These are phyloP conservation scores for Solanum hybrid DNA, from an alignment of 305 asterid species.

Conservation along the genomic window DNA sequence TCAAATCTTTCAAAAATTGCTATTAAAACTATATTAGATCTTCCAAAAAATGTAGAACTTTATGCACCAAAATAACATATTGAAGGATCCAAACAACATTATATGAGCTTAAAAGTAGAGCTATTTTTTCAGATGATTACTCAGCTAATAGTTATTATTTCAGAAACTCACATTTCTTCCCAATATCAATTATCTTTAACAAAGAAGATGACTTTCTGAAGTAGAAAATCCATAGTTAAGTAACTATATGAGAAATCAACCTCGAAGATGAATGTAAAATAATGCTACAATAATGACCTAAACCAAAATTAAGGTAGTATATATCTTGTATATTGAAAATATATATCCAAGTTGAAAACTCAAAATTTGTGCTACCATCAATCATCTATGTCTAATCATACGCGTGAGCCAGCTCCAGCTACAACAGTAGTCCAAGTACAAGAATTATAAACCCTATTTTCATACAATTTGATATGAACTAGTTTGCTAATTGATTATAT, in stretches of 20 bases:
- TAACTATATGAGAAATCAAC: not conserved
- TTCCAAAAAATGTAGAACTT: not conserved
- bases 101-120: not conserved
- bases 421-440: not conserved
- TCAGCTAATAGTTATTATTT: not conserved
- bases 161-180: accelerated
- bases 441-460: not conserved
- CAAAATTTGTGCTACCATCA: not conserved
- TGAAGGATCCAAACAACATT: not conserved
- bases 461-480: not conserved
- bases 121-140: not conserved
- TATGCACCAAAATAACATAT: not conserved
- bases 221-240: not conserved
- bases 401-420: not conserved
- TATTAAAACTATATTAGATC: not conserved
- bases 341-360: not conserved
- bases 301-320: not conserved
- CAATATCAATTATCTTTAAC: not conserved
- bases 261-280: not conserved
- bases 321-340: not conserved
- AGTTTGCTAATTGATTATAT: not conserved
- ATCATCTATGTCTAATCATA: not conserved
- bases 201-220: not conserved
- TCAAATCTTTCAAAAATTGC: too few relatives aligned
- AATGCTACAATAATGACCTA: not conserved